A percentile compares a stretch with the other conserved stretches of the same genome.
Conservation (phyloP, 1,284 basidiomycete species). For the Neolentinus lepideus region DNA sequence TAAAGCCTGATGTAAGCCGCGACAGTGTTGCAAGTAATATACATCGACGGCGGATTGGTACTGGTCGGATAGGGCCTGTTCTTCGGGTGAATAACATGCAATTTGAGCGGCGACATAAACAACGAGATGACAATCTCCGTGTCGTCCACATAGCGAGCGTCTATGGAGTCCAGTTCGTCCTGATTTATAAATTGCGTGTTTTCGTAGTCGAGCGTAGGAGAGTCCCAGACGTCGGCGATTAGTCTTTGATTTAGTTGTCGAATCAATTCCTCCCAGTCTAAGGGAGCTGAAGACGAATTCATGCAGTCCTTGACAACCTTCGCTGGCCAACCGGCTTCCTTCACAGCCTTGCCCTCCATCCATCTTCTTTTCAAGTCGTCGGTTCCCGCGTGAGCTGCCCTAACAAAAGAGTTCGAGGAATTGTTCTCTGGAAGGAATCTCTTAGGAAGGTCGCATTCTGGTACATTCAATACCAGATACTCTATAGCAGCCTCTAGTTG, state of each 20-base stretch:
- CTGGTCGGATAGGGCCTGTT: conserved; percentile 48
- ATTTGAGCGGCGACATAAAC: conserved; percentile 52
- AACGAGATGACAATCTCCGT: conserved; percentile 54
- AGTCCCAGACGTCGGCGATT: conserved; percentile 30
- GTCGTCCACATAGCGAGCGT: conserved; percentile 36
- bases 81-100: conserved; percentile 60
- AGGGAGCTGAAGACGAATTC: conserved; percentile 26
- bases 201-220: background rate
- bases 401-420: conserved; percentile 66
- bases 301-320: conserved; percentile 59
- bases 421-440: conserved; percentile 55
- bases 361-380: conserved; percentile 71
- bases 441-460: conserved; percentile 73
- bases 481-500: conserved; percentile 66
- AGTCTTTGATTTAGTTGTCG: conserved; percentile 43
- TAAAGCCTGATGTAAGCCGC: conserved; percentile 85
- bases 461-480: conserved; percentile 67
- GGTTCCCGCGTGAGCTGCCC: conserved; percentile 48
- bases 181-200: conserved; percentile 35
- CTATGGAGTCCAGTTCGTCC: conserved; percentile 67
- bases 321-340: conserved; percentile 80
- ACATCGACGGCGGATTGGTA: conserved; percentile 63
- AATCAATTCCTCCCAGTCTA: conserved; percentile 45
- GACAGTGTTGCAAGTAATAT: conserved; percentile 63
- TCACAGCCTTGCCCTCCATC: conserved; percentile 78